Evolutionary conservation across 2,329 filamentous ascomycete species (phyloP).

Genomic region (Myriosclerotinia duriaeana): DNA sequence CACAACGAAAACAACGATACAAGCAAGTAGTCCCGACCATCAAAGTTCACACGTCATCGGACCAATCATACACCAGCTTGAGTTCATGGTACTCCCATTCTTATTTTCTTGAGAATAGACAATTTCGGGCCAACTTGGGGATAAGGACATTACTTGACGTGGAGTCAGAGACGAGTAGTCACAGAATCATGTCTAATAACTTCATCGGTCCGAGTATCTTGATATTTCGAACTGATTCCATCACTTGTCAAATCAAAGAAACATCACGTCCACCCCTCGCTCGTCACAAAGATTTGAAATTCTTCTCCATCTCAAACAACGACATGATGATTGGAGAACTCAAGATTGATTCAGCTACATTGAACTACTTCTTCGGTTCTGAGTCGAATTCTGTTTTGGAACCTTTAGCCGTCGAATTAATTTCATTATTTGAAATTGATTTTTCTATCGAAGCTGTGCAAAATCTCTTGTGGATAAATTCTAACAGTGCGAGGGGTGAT

Average conservation of each 20-base stretch:
- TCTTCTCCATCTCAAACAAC: neutral
- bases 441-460: neutral
- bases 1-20: neutral
- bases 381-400: accelerated
- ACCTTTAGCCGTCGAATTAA: neutral
- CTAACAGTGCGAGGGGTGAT: neutral
- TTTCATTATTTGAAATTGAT: neutral
- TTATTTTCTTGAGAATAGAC: neutral
- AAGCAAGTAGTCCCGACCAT: neutral
- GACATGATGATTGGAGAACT: neutral
- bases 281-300: neutral
- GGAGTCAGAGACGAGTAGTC: neutral
- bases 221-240: neutral
- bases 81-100: slow-evolving; percentile 4
- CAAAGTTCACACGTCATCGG: neutral
- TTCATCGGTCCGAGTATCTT: neutral
- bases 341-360: neutral
- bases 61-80: neutral
- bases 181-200: slow-evolving; percentile 1
- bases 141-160: neutral
- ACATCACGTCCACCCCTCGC: neutral
- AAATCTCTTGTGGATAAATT: slow-evolving; percentile 1
- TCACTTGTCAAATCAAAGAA: neutral
- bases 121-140: accelerated
- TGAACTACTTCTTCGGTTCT: neutral